Percentiles rank a stretch among this genome's conserved stretches.
These are phyloP conservation scores for Fusarium ramigenum DNA, from an alignment of 2,329 filamentous ascomycete species.

Conservation along the genomic window DNA sequence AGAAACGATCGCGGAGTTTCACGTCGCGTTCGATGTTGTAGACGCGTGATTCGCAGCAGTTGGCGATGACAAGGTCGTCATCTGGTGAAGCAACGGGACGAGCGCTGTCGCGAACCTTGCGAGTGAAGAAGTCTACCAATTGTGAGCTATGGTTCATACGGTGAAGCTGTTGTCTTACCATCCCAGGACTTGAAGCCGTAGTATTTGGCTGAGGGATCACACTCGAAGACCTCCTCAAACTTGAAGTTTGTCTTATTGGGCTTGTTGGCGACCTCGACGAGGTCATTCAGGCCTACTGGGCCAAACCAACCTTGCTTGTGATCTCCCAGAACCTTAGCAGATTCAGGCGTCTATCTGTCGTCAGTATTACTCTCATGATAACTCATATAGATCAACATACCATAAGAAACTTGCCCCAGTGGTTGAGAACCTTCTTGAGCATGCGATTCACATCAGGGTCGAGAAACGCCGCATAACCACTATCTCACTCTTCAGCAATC, in stretches of 20 bases:
- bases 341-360: conserved; percentile 56
- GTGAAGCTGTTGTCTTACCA: conserved; percentile 46
- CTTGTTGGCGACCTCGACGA: conserved; percentile 62
- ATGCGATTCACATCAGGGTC: conserved; percentile 64
- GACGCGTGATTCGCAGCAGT: conserved; percentile 71
- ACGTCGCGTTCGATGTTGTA: conserved; percentile 62
- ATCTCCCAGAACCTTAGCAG: conserved; percentile 59
- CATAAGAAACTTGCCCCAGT: conserved; percentile 65
- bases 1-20: conserved; percentile 69
- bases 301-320: conserved; percentile 65
- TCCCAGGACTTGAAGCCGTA: conserved; percentile 76
- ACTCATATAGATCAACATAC: conserved; percentile 40
- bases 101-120: conserved; percentile 60
- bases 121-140: conserved; percentile 68
- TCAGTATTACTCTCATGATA: background rate
- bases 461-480: conserved; percentile 62
- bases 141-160: background rate
- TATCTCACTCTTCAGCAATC: conserved; percentile 9
- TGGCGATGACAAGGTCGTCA: conserved; percentile 64
- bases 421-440: conserved; percentile 64
- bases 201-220: conserved; percentile 62
- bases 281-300: conserved; percentile 55
- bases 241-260: conserved; percentile 52
- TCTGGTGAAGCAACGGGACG: conserved; percentile 67
- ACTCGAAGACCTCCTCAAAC: conserved; percentile 70